Base-by-base conservation (phyloP, 139 green algal species). In the Ettlia oleoabundans region DNA sequence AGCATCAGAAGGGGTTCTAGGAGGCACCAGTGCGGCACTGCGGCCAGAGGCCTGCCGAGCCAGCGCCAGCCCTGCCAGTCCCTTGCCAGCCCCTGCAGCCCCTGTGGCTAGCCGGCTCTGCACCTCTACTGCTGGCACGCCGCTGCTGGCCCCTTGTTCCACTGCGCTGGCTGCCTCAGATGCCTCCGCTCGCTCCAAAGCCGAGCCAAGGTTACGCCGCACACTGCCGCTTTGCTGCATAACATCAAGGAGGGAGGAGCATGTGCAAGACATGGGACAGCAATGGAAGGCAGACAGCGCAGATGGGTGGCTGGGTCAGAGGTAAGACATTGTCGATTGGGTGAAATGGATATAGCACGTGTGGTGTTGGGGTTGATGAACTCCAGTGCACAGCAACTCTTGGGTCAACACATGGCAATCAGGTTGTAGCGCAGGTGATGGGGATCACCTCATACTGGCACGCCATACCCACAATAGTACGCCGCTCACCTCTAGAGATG, bases 201-300 rank as follows among this genome's bases (percentile, higher is more conserved):
- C 78, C 4, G 78, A 78, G 10, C 78, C 78, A 47, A 83, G 78
- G 78, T 83, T 70, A 65, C 78, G 78, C 66, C 66, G 65, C 78
- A 83, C 78, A 30, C 78, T 77, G 78, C 37, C 66, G 58, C 40
- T 77, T 33, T 35, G 40, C 65, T 68, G 73, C 73, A 55, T 2
- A 51, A 28, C 40, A n/a, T 10, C 15, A 24, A 58, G 10, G 47
- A 58, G 47, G 13, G 15, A 58, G 47, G 47, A 58, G 47, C 47
- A 58, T 10, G 47, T 58, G 10, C 15, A 15, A 15, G 15, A 15
- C 47, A 58, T 10, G 47, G 47, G 13, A 10, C 13, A 58, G 10
- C 13, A 24, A 15, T 58, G 47, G 47, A 10, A 58, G n/a, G 47
- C 47, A 58, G 47, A 10, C 47, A 10, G 13, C 47, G 47, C 47